Conservation (phyloP, 345 rosid species). For the Dovyalis caffra region DNA sequence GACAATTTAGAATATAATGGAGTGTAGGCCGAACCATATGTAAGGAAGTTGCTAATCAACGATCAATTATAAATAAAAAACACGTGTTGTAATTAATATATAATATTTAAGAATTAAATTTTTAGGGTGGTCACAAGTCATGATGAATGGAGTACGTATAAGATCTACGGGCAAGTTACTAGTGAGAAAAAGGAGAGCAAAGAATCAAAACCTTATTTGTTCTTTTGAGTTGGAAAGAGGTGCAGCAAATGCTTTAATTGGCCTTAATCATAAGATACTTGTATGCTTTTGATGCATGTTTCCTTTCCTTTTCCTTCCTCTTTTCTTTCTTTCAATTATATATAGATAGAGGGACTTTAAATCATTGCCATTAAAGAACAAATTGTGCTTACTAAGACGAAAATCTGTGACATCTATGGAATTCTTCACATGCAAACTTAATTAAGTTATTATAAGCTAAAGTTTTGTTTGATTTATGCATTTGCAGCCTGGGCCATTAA, state of each 20-base stretch:
- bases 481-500: not conserved
- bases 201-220: constrained; percentile 21
- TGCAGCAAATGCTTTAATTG: constrained; percentile 32
- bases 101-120: no score
- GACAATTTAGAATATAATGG: not conserved
- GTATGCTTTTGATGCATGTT: constrained; percentile 33
- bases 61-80: no score
- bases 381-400: not conserved
- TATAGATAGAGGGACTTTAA: not conserved
- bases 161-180: not conserved
- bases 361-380: not conserved
- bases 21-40: not conserved
- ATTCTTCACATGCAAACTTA: constrained; percentile 5
- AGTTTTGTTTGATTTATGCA: not conserved
- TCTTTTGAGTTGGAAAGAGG: constrained; percentile 37
- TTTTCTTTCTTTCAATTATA: no score
- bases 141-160: not conserved
- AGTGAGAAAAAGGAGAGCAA: not conserved
- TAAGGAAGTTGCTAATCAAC: no score
- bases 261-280: constrained; percentile 15
- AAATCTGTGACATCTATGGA: not conserved
- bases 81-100: no score
- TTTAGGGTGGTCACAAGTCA: not conserved
- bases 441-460: not conserved
- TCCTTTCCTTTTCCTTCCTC: not conserved